Percentiles rank a stretch among this genome's conserved stretches.
Conservation (phyloP, 2,329 filamentous ascomycete species). For the Paecilomyces sp. region DNA sequence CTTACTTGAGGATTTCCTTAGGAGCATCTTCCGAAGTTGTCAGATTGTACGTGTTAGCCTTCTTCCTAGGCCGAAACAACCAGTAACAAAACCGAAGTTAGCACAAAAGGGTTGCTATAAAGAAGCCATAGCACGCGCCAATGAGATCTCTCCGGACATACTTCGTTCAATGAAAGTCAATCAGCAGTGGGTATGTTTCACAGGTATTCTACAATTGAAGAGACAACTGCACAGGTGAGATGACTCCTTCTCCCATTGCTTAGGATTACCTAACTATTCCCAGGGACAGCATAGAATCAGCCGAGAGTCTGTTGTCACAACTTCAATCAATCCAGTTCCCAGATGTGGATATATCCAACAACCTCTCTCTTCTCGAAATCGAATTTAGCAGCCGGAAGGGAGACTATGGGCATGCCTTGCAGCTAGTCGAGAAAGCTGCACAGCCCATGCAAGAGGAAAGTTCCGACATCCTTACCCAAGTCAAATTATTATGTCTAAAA, state of each 20-base stretch:
- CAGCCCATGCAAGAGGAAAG: slow-evolving; percentile 46
- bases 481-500: slow-evolving; percentile 67
- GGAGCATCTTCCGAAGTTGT: slow-evolving; percentile 64
- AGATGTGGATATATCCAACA: slow-evolving; percentile 54
- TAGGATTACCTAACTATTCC: slow-evolving; percentile 10
- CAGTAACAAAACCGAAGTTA: slow-evolving; percentile 28
- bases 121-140: slow-evolving; percentile 56
- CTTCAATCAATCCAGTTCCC: slow-evolving; percentile 46
- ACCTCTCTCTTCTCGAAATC: slow-evolving; percentile 54
- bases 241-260: background rate
- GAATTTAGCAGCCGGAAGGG: slow-evolving; percentile 51
- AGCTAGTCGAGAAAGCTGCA: slow-evolving; percentile 47
- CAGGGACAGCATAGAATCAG: slow-evolving; percentile 51
- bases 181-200: slow-evolving; percentile 46
- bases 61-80: slow-evolving; percentile 4
- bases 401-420: slow-evolving; percentile 47
- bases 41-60: slow-evolving; percentile 42
- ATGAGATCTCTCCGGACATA: slow-evolving; percentile 53
- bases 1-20: slow-evolving; percentile 71
- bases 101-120: slow-evolving; percentile 63
- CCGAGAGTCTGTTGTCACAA: slow-evolving; percentile 50
- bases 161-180: slow-evolving; percentile 69
- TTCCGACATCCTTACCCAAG: slow-evolving; percentile 59
- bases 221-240: slow-evolving; percentile 36
- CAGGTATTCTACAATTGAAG: slow-evolving; percentile 35